A percentile compares a stretch with the other conserved stretches of the same genome.
Evolutionary conservation across 495 filamentous ascomycete species (phyloP).

Genomic region (Neurospora sp.): DNA sequence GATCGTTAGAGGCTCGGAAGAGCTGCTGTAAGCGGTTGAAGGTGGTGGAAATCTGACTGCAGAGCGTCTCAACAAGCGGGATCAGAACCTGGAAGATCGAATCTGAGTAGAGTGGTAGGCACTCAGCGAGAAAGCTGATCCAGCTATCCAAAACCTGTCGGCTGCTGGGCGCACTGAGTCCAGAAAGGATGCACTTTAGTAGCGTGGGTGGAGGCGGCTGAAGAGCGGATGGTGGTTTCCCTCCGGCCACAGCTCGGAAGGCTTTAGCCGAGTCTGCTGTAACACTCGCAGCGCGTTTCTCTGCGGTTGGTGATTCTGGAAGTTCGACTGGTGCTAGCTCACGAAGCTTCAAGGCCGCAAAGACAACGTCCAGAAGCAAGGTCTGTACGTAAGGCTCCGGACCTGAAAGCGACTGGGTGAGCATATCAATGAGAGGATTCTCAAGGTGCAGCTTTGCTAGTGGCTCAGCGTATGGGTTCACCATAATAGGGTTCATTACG

Average conservation of each 20-base stretch:
- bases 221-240: constrained; percentile 17
- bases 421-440: constrained; percentile 55
- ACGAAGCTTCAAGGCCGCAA: constrained; percentile 56
- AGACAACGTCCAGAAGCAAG: constrained; percentile 63
- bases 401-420: constrained; percentile 52
- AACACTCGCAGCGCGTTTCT: constrained; percentile 28
- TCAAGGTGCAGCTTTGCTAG: constrained; percentile 65
- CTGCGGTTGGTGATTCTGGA: constrained; percentile 31
- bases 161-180: constrained; percentile 65
- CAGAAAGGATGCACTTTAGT: constrained; percentile 71
- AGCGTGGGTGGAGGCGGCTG: constrained; percentile 60
- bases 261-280: constrained; percentile 17
- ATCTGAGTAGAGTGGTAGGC: constrained; percentile 69
- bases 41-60: constrained; percentile 56
- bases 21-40: constrained; percentile 53
- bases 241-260: constrained; percentile 16
- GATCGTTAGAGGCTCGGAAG: constrained; percentile 36
- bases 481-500: constrained; percentile 64
- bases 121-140: constrained; percentile 77
- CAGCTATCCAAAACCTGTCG: constrained; percentile 79
- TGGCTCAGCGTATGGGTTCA: constrained; percentile 56
- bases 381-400: constrained; percentile 60
- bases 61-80: constrained; percentile 82
- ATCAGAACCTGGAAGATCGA: constrained; percentile 84
- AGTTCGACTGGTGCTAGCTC: constrained; percentile 38